Evolutionary conservation across 768 basidiomycete genomes (phyloP), one percentile per base, ranked within the genome.

Genomic region (Pleurotus pulmonarius): DNA sequence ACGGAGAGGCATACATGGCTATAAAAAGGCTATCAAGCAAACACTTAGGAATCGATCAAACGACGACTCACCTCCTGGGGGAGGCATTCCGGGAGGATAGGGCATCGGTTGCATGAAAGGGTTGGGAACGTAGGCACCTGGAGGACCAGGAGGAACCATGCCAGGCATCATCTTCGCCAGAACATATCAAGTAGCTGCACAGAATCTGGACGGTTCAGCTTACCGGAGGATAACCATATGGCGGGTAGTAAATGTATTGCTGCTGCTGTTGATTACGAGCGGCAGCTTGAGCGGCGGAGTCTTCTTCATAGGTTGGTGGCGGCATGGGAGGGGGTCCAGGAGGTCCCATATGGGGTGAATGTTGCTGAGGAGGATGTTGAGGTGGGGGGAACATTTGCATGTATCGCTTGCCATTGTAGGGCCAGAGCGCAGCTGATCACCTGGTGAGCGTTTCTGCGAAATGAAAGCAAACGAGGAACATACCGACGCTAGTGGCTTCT

Each of bases 361-460:
- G 87, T 52, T 78, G 88, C 48, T 80, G 85, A n/a, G 81, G 83
- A 18, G 76, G 83, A 43, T 80, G 78, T 47, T 77, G 83, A 26
- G 77, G 80, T 15, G 78, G 71, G 1, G 81, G 90, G 76, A 90
- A 94, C 80, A 91, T 81, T 58, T 79, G 75, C 59, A 83, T 79
- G 70, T 91, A 93, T 37, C 92, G 85, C 72, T 95, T 94, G 67
- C 94, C 94, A 61, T 73, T 87, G 72, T 91, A 98, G 16, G 91
- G 89, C 95, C 94, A 98, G 59, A 80, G 72, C 5, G 87, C 81
- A 26, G 79, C 92, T 92, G 29, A 11, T 59, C 56, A 59, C 43
- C 2, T 4, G 54, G 9, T 45, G 9, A 26, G 16, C 57, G 37
- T 55, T 41, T n/a, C 11, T 46, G 56, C 18, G 49, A 41, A 37